Base-by-base conservation (phyloP, 2,329 filamentous ascomycete species). In the Penicillium concentricum region DNA sequence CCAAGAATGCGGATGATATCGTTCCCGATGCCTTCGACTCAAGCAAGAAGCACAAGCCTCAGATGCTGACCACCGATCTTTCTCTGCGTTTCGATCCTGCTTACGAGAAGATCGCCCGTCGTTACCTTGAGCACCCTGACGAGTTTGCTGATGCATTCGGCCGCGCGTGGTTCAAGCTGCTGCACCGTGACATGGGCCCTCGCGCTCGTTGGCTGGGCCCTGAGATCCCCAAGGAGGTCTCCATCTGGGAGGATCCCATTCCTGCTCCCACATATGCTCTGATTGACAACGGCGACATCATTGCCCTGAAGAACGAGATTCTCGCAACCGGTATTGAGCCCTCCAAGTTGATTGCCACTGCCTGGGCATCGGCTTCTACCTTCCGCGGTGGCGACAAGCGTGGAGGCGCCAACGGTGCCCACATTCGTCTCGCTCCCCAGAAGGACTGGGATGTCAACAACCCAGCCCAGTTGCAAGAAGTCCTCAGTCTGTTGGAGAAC, bases 131-230 rank as follows among this genome's bases (percentile, higher is more conserved):
- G 63, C 77, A 92, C 76, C 87, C 87, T 2, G 81, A 88, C 44
- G 76, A 90, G 78, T 81, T 92, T 38, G 81, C 81, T 52, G 85
- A 91, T 59, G 86, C 83, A 9, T 92, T 92, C 68, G 80, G 82
- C 22, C 84, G 84, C 48, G 89, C 89, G 15, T 92, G 89, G 89
- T 92, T 90, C 84, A 92, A 92, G 84, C 83, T 92, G 41, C 80
- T 89, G 34, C 89, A 92, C 78, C 88, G 89, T 77, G 89, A 92
- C 72, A 83, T 92, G 77, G 89, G 89, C 16, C 89, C 89, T 42
- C 79, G 84, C 52, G 71, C 81, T 24, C 87, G 87, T 70, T 92
- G 89, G 80, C 68, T 91, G 45, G 89, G 89, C 30, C 89, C 89
- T 1, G 89, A 92, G 74, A 79, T 90, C 18, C 88, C 89, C 46